Evolutionary conservation across 2,329 filamentous ascomycete species (phyloP).

Genomic region (Cordyceps fumosorosea): DNA sequence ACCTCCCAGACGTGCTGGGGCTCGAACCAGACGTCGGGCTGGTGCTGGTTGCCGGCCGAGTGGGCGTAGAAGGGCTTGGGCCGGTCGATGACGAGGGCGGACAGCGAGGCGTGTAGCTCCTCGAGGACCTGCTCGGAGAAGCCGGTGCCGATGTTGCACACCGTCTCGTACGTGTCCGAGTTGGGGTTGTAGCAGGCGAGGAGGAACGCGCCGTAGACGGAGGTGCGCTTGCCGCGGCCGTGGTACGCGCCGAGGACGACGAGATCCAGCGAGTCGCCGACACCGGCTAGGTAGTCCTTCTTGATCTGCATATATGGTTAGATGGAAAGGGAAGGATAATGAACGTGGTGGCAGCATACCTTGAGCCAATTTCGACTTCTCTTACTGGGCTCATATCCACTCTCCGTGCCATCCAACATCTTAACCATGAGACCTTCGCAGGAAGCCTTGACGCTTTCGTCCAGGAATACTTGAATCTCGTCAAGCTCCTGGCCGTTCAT

Average conservation of each 20-base stretch:
- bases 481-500: conserved; percentile 87
- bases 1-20: conserved; percentile 94
- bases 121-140: conserved; percentile 95
- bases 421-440: conserved; percentile 99
- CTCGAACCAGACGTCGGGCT: conserved; percentile 98
- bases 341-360: conserved; percentile 36
- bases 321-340: conserved; percentile 1
- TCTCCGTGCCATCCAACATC: conserved; percentile 91
- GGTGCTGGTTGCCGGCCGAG: conserved; percentile 76
- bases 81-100: conserved; percentile 72
- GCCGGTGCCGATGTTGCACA: conserved; percentile 97
- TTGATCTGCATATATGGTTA: conserved; percentile 60
- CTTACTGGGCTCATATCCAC: conserved; percentile 92
- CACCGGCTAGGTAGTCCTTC: conserved; percentile 91
- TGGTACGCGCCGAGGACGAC: conserved; percentile 93
- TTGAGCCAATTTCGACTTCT: conserved; percentile 98
- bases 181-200: conserved; percentile 85
- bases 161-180: conserved; percentile 80
- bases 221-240: conserved; percentile 91
- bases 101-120: conserved; percentile 71
- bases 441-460: conserved; percentile 90
- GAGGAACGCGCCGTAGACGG: conserved; percentile 91
- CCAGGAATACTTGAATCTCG: conserved; percentile 85
- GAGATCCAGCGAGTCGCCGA: conserved; percentile 92
- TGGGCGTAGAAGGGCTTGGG: conserved; percentile 94